phyloP scores from a whole-genome alignment of 495 filamentous ascomycete species.

The Penicillium paradoxum region DNA sequence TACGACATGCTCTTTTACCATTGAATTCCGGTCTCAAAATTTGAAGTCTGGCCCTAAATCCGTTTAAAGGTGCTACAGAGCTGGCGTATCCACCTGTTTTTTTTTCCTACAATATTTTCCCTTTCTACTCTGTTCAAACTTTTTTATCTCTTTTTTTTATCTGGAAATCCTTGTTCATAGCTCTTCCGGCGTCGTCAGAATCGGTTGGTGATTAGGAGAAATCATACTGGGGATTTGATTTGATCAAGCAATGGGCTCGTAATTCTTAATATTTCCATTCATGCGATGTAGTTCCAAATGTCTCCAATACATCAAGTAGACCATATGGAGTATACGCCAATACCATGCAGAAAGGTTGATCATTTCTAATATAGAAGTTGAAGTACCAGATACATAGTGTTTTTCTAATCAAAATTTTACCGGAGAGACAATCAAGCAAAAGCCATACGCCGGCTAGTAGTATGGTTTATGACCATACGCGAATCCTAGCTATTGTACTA shows the following conservation, averaged over 20 bases:
- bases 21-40: constrained; percentile 3
- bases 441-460: too few species aligned
- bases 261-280: background rate
- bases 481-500: too few species aligned
- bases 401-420: too few species aligned
- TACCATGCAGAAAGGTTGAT: too few species aligned
- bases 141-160: constrained; percentile 6
- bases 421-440: too few species aligned
- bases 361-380: background rate
- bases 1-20: background rate
- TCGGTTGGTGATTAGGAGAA: constrained; percentile 22
- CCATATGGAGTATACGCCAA: too few species aligned
- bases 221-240: constrained; percentile 13
- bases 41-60: constrained; percentile 4
- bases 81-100: constrained; percentile 12
- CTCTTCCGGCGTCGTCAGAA: constrained; percentile 29
- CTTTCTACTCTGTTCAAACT: constrained; percentile 1
- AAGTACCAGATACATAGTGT: too few species aligned
- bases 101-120: constrained; percentile 5
- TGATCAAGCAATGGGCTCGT: constrained; percentile 8
- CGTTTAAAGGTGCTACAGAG: constrained; percentile 12
- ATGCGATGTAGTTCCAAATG: too few species aligned
- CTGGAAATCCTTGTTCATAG: constrained; percentile 27
- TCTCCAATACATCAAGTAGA: too few species aligned
- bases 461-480: too few species aligned